Base-by-base conservation (phyloP, 2,329 filamentous ascomycete genomes). In the Decorospora gaudefroyi region DNA sequence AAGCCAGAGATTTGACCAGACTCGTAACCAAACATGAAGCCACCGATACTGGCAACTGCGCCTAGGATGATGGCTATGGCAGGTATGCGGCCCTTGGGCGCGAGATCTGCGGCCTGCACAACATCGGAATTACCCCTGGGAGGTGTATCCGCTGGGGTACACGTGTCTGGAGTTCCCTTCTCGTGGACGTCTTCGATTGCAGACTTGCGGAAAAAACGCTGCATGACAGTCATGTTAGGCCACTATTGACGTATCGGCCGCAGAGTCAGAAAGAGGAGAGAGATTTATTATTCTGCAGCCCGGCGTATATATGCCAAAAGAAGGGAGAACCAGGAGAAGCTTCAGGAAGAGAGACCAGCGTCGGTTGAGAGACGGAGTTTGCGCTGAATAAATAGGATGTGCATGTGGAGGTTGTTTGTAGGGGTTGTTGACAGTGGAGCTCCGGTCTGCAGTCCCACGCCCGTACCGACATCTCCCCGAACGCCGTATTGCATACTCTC, bases 1-100 rank as follows among this genome's bases (percentile, higher is more conserved):
- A 70, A 70, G 28, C 63, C 55, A 25, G 46, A 49, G 10, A 53
- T 52, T 26, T 55, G 53, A 19, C 53, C 49, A 34, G 43, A 48
- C 19, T 55, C 49, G 15, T 50, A 46, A 16, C 65, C 65, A 31
- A 68, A 69, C 52, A 69, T 65, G 54, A 69, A 68, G 9, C 66
- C 65, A 29, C 66, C 66, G 30, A 68, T 65, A 47, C 63, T 67
- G 26, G 65, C 65, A 8, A 62, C 39, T 1, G 65, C 55, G 36
- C 62, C 66, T 11, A 69, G 59, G 9, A 68, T 49, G 4, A 66
- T 36, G 1, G 63, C 56, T n/a, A 66, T 54, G 6, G 46, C 46
- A 35, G 63, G 63, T 4, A 66, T 57, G 3, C 58, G 52, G 19
- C 62, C 61, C 21, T 55, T 44, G 12, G 57, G 56, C 27, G 51